Evolutionary conservation across 768 basidiomycete species (phyloP).

Genomic region (Dioszegia hungarica): DNA sequence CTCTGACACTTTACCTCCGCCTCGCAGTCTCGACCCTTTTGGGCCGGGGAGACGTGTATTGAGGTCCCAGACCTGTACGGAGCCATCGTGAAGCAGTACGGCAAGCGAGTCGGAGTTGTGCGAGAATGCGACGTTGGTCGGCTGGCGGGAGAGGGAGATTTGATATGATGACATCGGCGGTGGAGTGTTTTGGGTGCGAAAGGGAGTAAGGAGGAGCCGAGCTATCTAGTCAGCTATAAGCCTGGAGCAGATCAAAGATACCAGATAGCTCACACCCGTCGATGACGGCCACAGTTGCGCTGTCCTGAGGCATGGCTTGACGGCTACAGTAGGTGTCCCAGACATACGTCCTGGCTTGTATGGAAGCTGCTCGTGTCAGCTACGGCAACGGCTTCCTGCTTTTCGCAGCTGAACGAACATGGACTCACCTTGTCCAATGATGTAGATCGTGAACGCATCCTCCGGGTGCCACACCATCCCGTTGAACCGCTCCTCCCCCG

Average conservation of each 20-base stretch:
- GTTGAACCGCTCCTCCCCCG: slow-evolving; percentile 56
- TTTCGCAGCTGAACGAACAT: neutral
- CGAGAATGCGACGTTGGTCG: slow-evolving; percentile 66
- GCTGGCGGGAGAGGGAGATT: slow-evolving; percentile 52
- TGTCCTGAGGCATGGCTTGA: slow-evolving; percentile 62
- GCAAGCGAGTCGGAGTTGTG: slow-evolving; percentile 58
- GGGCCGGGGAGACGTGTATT: slow-evolving; percentile 56
- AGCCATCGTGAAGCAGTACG: slow-evolving; percentile 66
- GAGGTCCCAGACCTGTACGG: slow-evolving; percentile 65
- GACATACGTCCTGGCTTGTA: slow-evolving; percentile 59
- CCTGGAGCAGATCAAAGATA: too few species aligned
- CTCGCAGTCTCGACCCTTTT: slow-evolving; percentile 30
- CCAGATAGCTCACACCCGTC: slow-evolving; percentile 65
- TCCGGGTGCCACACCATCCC: slow-evolving; percentile 86
- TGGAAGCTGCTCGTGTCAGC: slow-evolving; percentile 45
- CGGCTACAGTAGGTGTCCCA: slow-evolving; percentile 74
- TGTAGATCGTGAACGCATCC: slow-evolving; percentile 59
- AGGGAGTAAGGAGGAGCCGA: slow-evolving; percentile 76
- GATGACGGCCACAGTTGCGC: slow-evolving; percentile 79
- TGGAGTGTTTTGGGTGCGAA: slow-evolving; percentile 89
- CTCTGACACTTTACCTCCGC: slow-evolving; percentile 45
- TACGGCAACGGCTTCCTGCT: neutral
- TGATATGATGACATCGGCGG: slow-evolving; percentile 86
- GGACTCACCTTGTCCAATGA: slow-evolving; percentile 63
- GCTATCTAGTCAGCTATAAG: too few species aligned